These are phyloP conservation scores for Fomitopsis pinicola DNA, from an alignment of 1,284 basidiomycete species.

Conservation along the genomic window DNA sequence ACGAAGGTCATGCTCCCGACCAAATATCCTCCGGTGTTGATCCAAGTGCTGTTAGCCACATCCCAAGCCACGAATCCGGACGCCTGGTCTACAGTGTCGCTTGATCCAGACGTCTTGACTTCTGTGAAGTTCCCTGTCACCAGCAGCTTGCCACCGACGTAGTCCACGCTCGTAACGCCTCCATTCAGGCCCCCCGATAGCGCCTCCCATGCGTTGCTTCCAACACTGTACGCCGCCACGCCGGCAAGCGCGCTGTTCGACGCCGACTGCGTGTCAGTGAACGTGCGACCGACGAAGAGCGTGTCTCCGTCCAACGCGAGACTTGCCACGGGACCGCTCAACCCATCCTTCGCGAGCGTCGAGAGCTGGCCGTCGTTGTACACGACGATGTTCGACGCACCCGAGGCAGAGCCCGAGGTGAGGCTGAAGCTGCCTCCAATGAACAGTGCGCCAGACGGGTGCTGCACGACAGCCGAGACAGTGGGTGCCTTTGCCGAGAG, in stretches of 20 bases:
- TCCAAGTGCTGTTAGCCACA: slow-evolving; percentile 60
- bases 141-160: slow-evolving; percentile 51
- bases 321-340: slow-evolving; percentile 75
- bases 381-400: slow-evolving; percentile 68
- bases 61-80: slow-evolving; percentile 82
- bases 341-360: slow-evolving; percentile 54
- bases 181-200: slow-evolving; percentile 80
- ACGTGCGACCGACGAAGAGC: slow-evolving; percentile 85
- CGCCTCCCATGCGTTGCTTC: slow-evolving; percentile 63
- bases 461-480: slow-evolving; percentile 57
- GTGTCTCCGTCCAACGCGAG: slow-evolving; percentile 54
- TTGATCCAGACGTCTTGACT: slow-evolving; percentile 35
- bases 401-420: slow-evolving; percentile 49
- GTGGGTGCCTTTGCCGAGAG: slow-evolving; percentile 32
- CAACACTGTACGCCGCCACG: slow-evolving; percentile 76
- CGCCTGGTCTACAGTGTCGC: slow-evolving; percentile 35
- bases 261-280: slow-evolving; percentile 62
- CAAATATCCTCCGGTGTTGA: slow-evolving; percentile 68
- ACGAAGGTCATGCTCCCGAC: slow-evolving; percentile 73
- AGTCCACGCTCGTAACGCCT: slow-evolving; percentile 56
- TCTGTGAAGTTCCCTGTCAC: slow-evolving; percentile 77
- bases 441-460: slow-evolving; percentile 63
- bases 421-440: slow-evolving; percentile 78
- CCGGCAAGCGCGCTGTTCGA: slow-evolving; percentile 55
- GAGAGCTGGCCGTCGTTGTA: slow-evolving; percentile 60